Evolutionary conservation across 208 protist species (phyloP), one percentile per base, ranked within the genome.

Genomic region (Wallacemonas collosoma): DNA sequence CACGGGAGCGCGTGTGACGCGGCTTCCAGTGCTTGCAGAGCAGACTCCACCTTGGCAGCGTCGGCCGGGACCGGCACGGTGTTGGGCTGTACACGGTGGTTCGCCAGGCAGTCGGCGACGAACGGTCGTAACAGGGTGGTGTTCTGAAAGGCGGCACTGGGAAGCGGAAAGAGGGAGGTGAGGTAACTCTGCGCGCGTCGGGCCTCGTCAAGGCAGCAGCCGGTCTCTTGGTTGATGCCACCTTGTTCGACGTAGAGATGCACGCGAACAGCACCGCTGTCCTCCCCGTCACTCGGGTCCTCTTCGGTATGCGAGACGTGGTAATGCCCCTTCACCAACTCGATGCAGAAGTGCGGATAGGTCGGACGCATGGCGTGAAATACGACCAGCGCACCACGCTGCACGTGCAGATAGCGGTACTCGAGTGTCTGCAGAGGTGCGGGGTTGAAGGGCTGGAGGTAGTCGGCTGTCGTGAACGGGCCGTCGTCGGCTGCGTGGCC

Each of bases 321-420:
- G 26, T 79, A 61, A 56, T 83, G 77, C 1, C 53, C 72, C 17
- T 60, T 26, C 36, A 75, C 35, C 11, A 89, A 68, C 60, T 89
- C 83, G 51, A 81, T 60, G 39, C 68, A 71, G 54, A 76, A 62
- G 68, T 83, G 74, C 17, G 80, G 77, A 71, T 75, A 76, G 12
- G 64, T 74, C 4, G 76, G 68, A 5, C 80, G 79, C 26, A 45
- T 53, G 12, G 39, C 50, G 70, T 89, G 80, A 72, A 75, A 85
- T n/a, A 89, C 51, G 12, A 70, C 73, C 5, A 89, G 67, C 14
- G 62, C 47, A 14, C 83, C 83, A 5, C 51, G 57, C 26, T 40
- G 15, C 6, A 89, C 72, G 50, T 89, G 71, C 2, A 88, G 17
- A 38, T 66, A 76, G 9, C 77, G 68, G 45, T 57, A 67, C 63